phyloP scores from a whole-genome alignment of 495 filamentous ascomycete species.

The Talaromyces stipitatus region DNA sequence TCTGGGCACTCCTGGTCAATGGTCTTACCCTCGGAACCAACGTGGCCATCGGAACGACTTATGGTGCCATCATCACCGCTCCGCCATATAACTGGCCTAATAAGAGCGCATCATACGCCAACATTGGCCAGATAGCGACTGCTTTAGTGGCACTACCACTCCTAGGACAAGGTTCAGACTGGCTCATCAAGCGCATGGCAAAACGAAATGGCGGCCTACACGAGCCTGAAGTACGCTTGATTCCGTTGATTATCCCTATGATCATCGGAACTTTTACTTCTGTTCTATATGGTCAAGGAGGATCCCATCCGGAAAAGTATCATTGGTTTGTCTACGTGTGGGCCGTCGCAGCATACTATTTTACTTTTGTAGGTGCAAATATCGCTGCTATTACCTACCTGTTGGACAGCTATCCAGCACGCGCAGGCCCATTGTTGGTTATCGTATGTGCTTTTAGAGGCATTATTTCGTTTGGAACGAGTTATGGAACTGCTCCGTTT shows the following conservation, averaged over 20 bases:
- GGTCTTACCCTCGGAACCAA: slow-evolving; percentile 29
- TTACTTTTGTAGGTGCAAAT: slow-evolving; percentile 30
- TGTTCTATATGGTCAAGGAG: slow-evolving; percentile 25
- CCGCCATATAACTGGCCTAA: slow-evolving; percentile 28
- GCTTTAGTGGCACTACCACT: slow-evolving; percentile 26
- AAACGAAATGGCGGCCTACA: slow-evolving; percentile 19
- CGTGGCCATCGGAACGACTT: slow-evolving; percentile 30
- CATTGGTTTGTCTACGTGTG: slow-evolving; percentile 29
- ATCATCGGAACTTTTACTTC: slow-evolving; percentile 21
- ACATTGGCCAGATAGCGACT: slow-evolving; percentile 23
- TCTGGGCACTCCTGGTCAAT: slow-evolving; percentile 31
- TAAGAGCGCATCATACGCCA: slow-evolving; percentile 22
- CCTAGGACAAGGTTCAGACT: slow-evolving; percentile 23
- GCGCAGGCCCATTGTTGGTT: slow-evolving; percentile 26
- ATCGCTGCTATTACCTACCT: slow-evolving; percentile 32
- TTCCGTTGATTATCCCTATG: slow-evolving; percentile 24
- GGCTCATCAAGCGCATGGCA: slow-evolving; percentile 17
- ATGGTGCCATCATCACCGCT: slow-evolving; percentile 20
- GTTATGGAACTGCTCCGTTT: slow-evolving; percentile 20
- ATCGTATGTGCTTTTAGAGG: slow-evolving; percentile 34
- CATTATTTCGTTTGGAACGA: slow-evolving; percentile 28
- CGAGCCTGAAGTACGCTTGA: slow-evolving; percentile 24
- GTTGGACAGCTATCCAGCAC: slow-evolving; percentile 28
- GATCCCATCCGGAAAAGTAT: slow-evolving; percentile 18
- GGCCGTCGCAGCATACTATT: slow-evolving; percentile 25